Evolutionary conservation across 257 asterid species (phyloP), one percentile per base, ranked within the genome.

Genomic region (Ajuga chamaepitys): DNA sequence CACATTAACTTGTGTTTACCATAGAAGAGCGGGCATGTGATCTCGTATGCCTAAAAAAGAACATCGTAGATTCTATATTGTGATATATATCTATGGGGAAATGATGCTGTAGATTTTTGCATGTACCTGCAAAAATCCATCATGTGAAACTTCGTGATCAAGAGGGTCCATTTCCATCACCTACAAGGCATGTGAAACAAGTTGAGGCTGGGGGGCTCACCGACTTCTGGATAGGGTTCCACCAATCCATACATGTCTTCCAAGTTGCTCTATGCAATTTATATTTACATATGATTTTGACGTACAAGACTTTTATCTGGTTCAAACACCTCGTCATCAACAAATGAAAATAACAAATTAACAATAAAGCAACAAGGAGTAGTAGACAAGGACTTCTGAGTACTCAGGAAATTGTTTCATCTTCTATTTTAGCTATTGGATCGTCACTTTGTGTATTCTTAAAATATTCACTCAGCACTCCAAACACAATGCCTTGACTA

Each of bases 151-250:
- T 68, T 71, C 38, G 42, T 63, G 41, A 57, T 54, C 71, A 72
- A 68, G 48, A 28, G 68, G 75, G 66, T 32, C 70, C 70, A 50
- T 28, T 54, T 9, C 25, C 28, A 21, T 58, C 38, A 41, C 72
- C 70, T 26, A 73, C 77, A 60, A 66, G 28, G 54, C 79, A 66
- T 70, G 79, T 74, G 71, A 65, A 35, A 37, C 28, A 65, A 58
- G 13, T 52, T 46, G 52, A 17, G 40, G 47, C 2, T 77, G 30
- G 67, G 72, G 73, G 75, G 58, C 75, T 38, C 81, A 67, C 75
- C 60, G 37, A 7, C 16, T 47, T 22, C 30, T 42, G 24, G 30
- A 10, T 30, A 4, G 37, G n/a, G 37, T 30, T 30, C 21, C 21
- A 16, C 1, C 16, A n/a, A n/a, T n/a, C n/a, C n/a, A n/a, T n/a